These are phyloP conservation scores for Kockiozyma suomiensis DNA, from an alignment of 805 yeast genomes.

Conservation along the genomic window DNA sequence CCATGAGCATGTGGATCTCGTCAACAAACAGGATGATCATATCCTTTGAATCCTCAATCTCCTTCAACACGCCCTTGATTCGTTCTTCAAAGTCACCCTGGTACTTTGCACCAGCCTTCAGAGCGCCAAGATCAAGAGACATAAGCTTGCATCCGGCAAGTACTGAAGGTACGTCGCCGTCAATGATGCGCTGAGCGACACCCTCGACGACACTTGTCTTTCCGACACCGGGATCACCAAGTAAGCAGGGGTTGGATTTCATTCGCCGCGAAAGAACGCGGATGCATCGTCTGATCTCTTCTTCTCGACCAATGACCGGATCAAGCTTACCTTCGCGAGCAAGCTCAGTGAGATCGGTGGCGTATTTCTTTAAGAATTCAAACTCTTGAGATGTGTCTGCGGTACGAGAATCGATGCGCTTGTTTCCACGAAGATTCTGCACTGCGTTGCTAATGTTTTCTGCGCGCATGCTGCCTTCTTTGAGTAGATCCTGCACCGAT, in stretches of 20 bases:
- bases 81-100: conserved; percentile 99
- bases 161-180: conserved; percentile 91
- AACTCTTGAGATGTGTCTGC: conserved; percentile 86
- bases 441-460: conserved; percentile 79
- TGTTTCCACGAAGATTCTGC: conserved; percentile 80
- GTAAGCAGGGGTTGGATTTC: conserved; percentile 92
- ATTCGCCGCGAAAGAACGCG: conserved; percentile 96
- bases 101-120: conserved; percentile 98
- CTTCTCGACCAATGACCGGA: conserved; percentile 98
- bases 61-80: conserved; percentile 92
- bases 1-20: conserved; percentile 99
- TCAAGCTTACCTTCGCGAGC: conserved; percentile 94
- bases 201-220: conserved; percentile 98
- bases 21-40: conserved; percentile 91
- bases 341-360: conserved; percentile 88
- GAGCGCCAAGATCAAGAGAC: conserved; percentile 91
- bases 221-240: conserved; percentile 99
- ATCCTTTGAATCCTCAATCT: conserved; percentile 73
- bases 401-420: conserved; percentile 86
- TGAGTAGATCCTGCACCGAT: conserved; percentile 67
- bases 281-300: conserved; percentile 93
- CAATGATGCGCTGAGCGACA: conserved; percentile 95
- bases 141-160: conserved; percentile 78
- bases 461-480: conserved; percentile 66
- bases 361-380: conserved; percentile 87